phyloP scores from a whole-genome alignment of 2,329 filamentous ascomycete genomes.

The Sporothrix pallida region DNA sequence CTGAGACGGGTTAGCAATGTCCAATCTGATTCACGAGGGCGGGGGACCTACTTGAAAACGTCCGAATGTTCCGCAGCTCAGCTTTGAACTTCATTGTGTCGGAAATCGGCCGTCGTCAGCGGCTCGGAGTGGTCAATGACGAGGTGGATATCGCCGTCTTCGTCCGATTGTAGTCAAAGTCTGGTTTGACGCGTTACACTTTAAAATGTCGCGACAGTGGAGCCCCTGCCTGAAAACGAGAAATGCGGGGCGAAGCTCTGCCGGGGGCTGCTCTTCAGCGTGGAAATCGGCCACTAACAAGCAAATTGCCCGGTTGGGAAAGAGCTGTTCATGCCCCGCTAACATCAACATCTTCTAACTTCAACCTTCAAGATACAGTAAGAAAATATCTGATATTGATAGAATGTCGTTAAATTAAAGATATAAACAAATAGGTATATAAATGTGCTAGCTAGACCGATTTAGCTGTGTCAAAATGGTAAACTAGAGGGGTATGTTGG shows the following conservation, averaged over 20 bases:
- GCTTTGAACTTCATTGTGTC: constrained; percentile 49
- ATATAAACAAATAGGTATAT: too few relatives aligned
- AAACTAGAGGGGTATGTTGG: too few relatives aligned
- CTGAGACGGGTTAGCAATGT: constrained; percentile 45
- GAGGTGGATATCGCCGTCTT: not conserved
- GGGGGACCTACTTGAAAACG: constrained; percentile 63
- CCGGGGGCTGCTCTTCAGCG: not conserved
- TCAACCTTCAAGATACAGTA: too few relatives aligned
- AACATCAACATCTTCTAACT: not conserved
- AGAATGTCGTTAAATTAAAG: not conserved
- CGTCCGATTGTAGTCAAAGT: not conserved
- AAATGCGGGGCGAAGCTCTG: constrained; percentile 28
- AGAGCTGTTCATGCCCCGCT: constrained; percentile 9
- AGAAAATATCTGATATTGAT: too few relatives aligned
- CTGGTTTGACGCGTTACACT: constrained; percentile 23
- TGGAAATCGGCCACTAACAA: constrained; percentile 16
- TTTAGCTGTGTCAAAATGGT: too few relatives aligned
- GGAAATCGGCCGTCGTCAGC: not conserved
- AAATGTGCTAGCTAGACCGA: too few relatives aligned
- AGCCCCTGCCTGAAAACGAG: not conserved
- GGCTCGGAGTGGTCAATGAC: not conserved
- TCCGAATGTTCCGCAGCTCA: constrained; percentile 68
- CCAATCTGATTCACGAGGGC: not conserved
- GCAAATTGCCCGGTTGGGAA: constrained; percentile 35
- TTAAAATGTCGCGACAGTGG: constrained; percentile 25